Conservation (phyloP, 805 yeast genomes). For the Cyberlindnera mrakii region DNA sequence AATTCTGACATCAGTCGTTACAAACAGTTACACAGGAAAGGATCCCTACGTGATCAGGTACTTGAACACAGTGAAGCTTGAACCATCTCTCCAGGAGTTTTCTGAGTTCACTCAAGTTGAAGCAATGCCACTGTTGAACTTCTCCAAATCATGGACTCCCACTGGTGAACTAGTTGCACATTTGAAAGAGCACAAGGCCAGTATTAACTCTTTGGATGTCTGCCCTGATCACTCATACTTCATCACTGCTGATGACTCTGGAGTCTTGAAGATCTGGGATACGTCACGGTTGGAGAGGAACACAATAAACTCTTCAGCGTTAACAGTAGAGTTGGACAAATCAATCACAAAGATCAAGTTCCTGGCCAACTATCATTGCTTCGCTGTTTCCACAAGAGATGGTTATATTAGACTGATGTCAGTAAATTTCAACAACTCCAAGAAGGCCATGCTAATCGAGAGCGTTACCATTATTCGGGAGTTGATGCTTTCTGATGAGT, state of each 20-base stretch:
- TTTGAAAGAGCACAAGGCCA: slow-evolving; percentile 54
- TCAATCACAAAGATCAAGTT: slow-evolving; percentile 45
- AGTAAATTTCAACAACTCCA: slow-evolving; percentile 26
- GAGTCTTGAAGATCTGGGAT: slow-evolving; percentile 77
- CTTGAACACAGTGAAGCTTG: slow-evolving; percentile 45
- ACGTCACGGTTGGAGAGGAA: slow-evolving; percentile 56
- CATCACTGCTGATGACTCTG: slow-evolving; percentile 73
- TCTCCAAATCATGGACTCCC: slow-evolving; percentile 30
- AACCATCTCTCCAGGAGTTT: slow-evolving; percentile 53
- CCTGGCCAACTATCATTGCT: slow-evolving; percentile 48
- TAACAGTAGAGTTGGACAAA: slow-evolving; percentile 42
- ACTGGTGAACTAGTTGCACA: slow-evolving; percentile 55
- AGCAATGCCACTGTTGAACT: slow-evolving; percentile 2
- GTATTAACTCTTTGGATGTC: slow-evolving; percentile 51
- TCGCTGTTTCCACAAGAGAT: slow-evolving; percentile 45
- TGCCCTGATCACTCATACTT: slow-evolving; percentile 62
- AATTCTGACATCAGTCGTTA: slow-evolving; percentile 25
- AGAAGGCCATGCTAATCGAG: slow-evolving; percentile 14
- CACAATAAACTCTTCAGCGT: slow-evolving; percentile 42
- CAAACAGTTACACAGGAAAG: slow-evolving; percentile 61
- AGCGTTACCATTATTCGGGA: slow-evolving; percentile 33
- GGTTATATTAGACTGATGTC: slow-evolving; percentile 31
- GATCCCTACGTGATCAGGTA: slow-evolving; percentile 58
- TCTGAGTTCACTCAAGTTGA: slow-evolving; percentile 54
- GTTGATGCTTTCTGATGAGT: slow-evolving; percentile 34